Base-by-base conservation (phyloP, 2,329 filamentous ascomycete genomes). In the Botrytis elliptica region DNA sequence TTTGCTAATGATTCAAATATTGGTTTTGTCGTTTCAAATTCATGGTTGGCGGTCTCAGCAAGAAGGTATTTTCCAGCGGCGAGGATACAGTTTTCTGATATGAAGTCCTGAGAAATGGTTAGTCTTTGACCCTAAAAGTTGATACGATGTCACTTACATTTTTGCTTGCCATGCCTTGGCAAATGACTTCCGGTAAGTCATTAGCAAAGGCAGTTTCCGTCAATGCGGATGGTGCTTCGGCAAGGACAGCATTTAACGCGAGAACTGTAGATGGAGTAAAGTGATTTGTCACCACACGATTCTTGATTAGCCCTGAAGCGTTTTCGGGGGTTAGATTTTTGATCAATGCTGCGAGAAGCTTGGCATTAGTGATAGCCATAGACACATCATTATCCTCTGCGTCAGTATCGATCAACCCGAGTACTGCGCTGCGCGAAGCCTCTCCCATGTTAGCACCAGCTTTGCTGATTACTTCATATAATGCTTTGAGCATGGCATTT, bases 391-490 rank as follows among this genome's bases (percentile, higher is more conserved):
- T 87, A 77, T 93, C 92, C 75, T 93, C 92, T 5, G 88, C 85
- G 75, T 97, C 94, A 77, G 90, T 90, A 82, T 98, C 96, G 79
- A 99, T 98, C 67, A 99, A 86, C 62, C 89, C 88, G 67, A 99
- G 85, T 40, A 99, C 94, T n/a, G 95, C 91, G 75, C 90, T 88
- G 72, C 95, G 91, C 66, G 95, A 98, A 36, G 91, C 85, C 79
- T 98, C 96, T 79, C 93, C 95, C 96, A 99, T 99, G 83, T 95
- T 98, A 74, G 88, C 87, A 72, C 96, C 96, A 29, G 95, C 95
- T 83, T 97, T 97, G 86, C 93, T 95, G 75, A 99, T 92, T 44
- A 99, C 96, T 81, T 98, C 95, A 81, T 97, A 98, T 64, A 99
- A 84, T 4, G 96, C 96, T 85, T 97, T 97, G 79, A 99, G 88